A percentile compares a stretch with the other conserved stretches of the same genome.
These are phyloP conservation scores for Aspergillus candidus DNA, from an alignment of 2,329 filamentous ascomycete genomes.

Conservation along the genomic window DNA sequence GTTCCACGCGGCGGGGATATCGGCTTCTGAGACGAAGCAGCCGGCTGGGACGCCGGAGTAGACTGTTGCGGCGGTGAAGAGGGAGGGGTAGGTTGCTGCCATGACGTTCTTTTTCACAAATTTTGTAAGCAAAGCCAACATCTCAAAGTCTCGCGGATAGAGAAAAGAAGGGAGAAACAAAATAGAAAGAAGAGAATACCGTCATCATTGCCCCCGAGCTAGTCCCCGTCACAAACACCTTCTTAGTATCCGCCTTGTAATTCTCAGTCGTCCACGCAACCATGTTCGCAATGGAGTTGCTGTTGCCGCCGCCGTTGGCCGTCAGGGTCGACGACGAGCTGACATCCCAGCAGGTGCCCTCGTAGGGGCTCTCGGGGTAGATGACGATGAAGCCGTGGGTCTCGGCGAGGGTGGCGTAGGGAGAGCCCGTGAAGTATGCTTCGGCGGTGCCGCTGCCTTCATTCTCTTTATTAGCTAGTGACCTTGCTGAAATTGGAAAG, in stretches of 20 bases:
- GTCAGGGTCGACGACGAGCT: slow-evolving; percentile 36
- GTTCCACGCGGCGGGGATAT: slow-evolving; percentile 19
- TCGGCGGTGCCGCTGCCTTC: slow-evolving; percentile 17
- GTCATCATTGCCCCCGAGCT: slow-evolving; percentile 21
- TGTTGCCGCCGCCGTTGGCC: slow-evolving; percentile 35
- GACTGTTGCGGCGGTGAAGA: slow-evolving; percentile 19
- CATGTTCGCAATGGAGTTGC: slow-evolving; percentile 37
- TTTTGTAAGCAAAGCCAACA: background rate
- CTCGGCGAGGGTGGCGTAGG: slow-evolving; percentile 51
- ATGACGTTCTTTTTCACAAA: slow-evolving; percentile 15
- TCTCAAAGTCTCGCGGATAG: background rate
- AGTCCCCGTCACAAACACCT: slow-evolving; percentile 15
- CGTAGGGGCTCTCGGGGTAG: slow-evolving; percentile 50
- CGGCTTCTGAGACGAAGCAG: slow-evolving; percentile 15
- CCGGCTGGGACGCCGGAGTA: slow-evolving; percentile 18
- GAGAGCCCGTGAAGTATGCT: slow-evolving; percentile 45
- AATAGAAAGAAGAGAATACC: background rate
- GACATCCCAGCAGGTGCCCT: slow-evolving; percentile 56
- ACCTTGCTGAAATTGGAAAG: background rate
- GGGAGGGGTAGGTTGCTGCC: slow-evolving; percentile 16
- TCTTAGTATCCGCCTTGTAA: slow-evolving; percentile 28
- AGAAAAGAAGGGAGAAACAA: background rate
- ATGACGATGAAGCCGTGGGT: slow-evolving; percentile 42
- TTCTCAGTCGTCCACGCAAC: slow-evolving; percentile 30
- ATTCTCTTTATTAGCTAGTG: background rate